phyloP scores from a whole-genome alignment of 2,329 filamentous ascomycete genomes.

The Aulographum hederae region DNA sequence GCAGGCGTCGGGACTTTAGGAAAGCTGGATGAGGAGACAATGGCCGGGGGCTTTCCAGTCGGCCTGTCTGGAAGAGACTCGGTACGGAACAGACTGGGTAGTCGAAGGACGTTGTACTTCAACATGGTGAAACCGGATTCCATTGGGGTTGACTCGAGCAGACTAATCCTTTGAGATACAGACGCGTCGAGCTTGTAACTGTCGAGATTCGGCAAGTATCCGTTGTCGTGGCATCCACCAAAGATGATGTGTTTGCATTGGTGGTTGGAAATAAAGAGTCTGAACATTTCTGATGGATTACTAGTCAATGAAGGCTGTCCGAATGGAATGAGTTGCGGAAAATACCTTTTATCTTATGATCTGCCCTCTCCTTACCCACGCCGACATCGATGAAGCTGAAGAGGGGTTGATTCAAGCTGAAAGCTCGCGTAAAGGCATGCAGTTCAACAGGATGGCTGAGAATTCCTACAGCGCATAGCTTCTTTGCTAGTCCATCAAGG shows the following conservation, averaged over 20 bases:
- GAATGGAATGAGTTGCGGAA: neutral
- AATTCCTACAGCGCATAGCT: constrained; percentile 21
- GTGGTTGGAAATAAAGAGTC: constrained; percentile 25
- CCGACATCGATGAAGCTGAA: constrained; percentile 30
- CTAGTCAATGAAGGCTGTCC: neutral
- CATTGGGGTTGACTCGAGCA: constrained; percentile 25
- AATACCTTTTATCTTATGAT: constrained; percentile 26
- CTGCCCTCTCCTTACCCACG: constrained; percentile 26
- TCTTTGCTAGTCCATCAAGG: constrained; percentile 24
- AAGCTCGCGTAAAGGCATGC: constrained; percentile 23
- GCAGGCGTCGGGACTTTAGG: constrained; percentile 9
- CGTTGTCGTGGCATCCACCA: constrained; percentile 27
- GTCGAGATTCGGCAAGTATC: constrained; percentile 26
- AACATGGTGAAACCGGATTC: constrained; percentile 22
- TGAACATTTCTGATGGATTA: constrained; percentile 20
- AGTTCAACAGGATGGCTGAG: constrained; percentile 21
- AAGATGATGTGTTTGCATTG: constrained; percentile 30
- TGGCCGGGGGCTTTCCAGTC: neutral
- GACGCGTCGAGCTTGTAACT: constrained; percentile 22
- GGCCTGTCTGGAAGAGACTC: constrained; percentile 19
- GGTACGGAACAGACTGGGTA: constrained; percentile 22
- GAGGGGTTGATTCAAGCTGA: constrained; percentile 24
- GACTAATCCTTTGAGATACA: constrained; percentile 21
- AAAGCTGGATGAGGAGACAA: constrained; percentile 2
- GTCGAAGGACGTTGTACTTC: constrained; percentile 19